These are phyloP conservation scores for Leptographium galeiforme DNA, from an alignment of 2,329 filamentous ascomycete genomes.

Conservation along the genomic window DNA sequence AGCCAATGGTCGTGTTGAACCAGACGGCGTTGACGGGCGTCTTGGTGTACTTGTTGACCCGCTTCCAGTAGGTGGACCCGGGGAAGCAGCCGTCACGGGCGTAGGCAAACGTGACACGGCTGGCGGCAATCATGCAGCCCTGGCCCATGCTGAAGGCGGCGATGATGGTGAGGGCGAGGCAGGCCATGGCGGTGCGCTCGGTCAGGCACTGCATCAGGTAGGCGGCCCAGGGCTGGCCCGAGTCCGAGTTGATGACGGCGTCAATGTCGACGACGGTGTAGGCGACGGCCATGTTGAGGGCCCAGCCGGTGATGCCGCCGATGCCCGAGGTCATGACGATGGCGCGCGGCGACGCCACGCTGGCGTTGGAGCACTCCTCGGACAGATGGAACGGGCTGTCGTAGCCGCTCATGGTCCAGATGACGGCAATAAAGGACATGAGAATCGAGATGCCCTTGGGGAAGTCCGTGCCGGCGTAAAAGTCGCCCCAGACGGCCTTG, in stretches of 20 bases:
- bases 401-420: slow-evolving; percentile 57
- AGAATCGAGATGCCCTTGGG: slow-evolving; percentile 54
- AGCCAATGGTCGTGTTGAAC: slow-evolving; percentile 48
- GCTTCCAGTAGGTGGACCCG: slow-evolving; percentile 40
- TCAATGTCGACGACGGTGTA: slow-evolving; percentile 56
- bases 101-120: slow-evolving; percentile 59
- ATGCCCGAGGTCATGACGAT: slow-evolving; percentile 56
- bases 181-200: slow-evolving; percentile 43
- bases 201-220: slow-evolving; percentile 54
- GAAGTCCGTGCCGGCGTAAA: slow-evolving; percentile 54
- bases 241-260: slow-evolving; percentile 41
- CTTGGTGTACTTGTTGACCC: slow-evolving; percentile 44
- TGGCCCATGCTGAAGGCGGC: slow-evolving; percentile 61
- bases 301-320: slow-evolving; percentile 57
- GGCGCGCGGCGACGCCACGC: slow-evolving; percentile 54
- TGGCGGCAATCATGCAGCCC: slow-evolving; percentile 54
- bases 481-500: slow-evolving; percentile 48
- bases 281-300: slow-evolving; percentile 59
- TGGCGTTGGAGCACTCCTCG: slow-evolving; percentile 64
- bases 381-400: slow-evolving; percentile 60
- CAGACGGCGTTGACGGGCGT: slow-evolving; percentile 61
- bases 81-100: slow-evolving; percentile 61
- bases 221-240: slow-evolving; percentile 58
- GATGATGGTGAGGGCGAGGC: slow-evolving; percentile 53
- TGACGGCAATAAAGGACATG: slow-evolving; percentile 59